Evolutionary conservation across 2,329 filamentous ascomycete genomes (phyloP), one percentile per base, ranked within the genome.

Genomic region (Metarhizium sp.): DNA sequence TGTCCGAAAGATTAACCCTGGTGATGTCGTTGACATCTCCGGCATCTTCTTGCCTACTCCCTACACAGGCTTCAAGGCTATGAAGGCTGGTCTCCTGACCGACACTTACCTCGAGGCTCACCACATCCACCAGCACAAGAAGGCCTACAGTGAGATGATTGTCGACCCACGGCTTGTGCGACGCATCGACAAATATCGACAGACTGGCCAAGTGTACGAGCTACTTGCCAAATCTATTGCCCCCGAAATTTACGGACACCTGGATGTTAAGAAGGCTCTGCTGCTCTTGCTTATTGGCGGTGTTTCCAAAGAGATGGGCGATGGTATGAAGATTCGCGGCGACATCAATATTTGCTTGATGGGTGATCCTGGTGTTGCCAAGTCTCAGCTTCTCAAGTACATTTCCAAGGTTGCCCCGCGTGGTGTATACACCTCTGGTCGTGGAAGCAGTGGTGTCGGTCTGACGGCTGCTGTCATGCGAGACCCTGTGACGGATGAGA

Each of bases 361-460:
- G 94, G 94, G 94, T 79, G 94, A 99, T 67, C 94, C 94, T 69
- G 94, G 94, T 90, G 94, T 99, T 68, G 94, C 94, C 75, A 99
- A 99, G 76, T 99, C 94, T 42, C 94, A 99, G 76, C 77, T 99
- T 62, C 81, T 99, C 62, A 97, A 96, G 74, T 99, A 99, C 71
- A 97, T 99, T 68, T 90, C 91, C 61, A 97, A 99, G 75, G 94
- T 99, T 34, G 92, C 94, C 1, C 94, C 94, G 59, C 89, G 94
- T 59, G 92, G 91, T 64, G 86, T 92, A 13, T 92, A 92, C 73
- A 92, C 88, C 5, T 89, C 87, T 4, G 88, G 88, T 59, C 86
- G 88, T 63, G 88, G 88, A 69, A 89, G 85, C 74, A 89, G 85
- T 69, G 88, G 88, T 67, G 88, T 92, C 53, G 88, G 88, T 83